Conservation (phyloP, 2,329 filamentous ascomycete species). For the Venturia effusa region DNA sequence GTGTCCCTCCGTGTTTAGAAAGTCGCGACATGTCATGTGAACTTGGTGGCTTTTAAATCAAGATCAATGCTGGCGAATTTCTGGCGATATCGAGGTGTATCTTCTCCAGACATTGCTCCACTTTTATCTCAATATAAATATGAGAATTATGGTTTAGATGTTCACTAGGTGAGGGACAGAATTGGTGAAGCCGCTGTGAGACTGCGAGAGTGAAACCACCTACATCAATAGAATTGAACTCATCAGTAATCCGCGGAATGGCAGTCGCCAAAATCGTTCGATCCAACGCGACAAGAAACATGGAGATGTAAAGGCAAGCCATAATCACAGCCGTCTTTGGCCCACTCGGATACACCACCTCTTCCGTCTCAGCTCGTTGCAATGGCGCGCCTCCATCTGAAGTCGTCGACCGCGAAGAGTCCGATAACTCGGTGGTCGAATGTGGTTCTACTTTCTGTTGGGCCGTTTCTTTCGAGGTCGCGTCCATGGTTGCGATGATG, state of each 20-base stretch:
- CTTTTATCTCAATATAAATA: too few species aligned
- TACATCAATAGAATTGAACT: conserved; percentile 18
- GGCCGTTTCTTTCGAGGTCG: background rate
- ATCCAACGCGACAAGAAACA: conserved; percentile 13
- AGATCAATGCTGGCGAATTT: too few species aligned
- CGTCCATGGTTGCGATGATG: background rate
- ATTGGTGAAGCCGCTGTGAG: too few species aligned
- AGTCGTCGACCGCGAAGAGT: background rate
- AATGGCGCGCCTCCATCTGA: background rate
- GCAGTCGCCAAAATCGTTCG: conserved; percentile 15
- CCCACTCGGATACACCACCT: conserved; percentile 8
- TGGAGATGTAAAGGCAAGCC: conserved; percentile 10
- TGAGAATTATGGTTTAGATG: too few species aligned
- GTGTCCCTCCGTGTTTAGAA: too few species aligned
- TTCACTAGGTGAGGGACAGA: too few species aligned
- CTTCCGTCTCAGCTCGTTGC: background rate
- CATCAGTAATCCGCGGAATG: conserved; percentile 14
- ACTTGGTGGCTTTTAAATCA: too few species aligned
- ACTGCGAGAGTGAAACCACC: background rate
- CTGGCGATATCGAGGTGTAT: too few species aligned
- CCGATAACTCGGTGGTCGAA: background rate
- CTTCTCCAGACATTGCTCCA: too few species aligned
- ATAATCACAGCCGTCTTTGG: conserved; percentile 9
- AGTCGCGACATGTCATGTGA: too few species aligned
- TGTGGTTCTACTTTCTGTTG: background rate